Conservation (phyloP, 768 basidiomycete species). For the Pholiota microspora region DNA sequence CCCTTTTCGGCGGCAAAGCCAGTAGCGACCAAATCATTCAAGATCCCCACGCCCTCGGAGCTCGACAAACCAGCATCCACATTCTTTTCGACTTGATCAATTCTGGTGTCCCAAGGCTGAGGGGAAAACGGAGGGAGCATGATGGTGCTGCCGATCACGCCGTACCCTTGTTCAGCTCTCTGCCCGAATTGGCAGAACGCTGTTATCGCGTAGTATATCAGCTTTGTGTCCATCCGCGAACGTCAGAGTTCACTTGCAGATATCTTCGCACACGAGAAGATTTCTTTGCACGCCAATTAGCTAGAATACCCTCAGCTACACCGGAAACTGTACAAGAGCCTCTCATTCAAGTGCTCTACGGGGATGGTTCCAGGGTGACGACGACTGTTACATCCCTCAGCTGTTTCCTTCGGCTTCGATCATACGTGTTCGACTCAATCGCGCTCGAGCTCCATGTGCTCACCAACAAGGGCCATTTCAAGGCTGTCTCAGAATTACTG, state of each 20-base stretch:
- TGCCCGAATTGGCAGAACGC: slow-evolving; percentile 82
- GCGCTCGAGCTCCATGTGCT: slow-evolving; percentile 88
- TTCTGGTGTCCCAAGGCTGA: slow-evolving; percentile 62
- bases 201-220: slow-evolving; percentile 83
- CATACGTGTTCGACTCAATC: slow-evolving; percentile 80
- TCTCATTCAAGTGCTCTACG: slow-evolving; percentile 61
- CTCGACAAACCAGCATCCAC: slow-evolving; percentile 72
- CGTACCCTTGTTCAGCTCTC: slow-evolving; percentile 56
- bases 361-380: slow-evolving; percentile 65
- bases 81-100: slow-evolving; percentile 78
- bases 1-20: slow-evolving; percentile 71
- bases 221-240: slow-evolving; percentile 82
- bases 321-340: slow-evolving; percentile 50
- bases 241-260: slow-evolving; percentile 76
- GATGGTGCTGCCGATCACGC: slow-evolving; percentile 21
- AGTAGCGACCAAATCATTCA: slow-evolving; percentile 67
- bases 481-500: slow-evolving; percentile 70
- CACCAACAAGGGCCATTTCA: slow-evolving; percentile 73
- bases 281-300: slow-evolving; percentile 87
- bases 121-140: slow-evolving; percentile 40
- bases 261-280: slow-evolving; percentile 87
- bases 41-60: slow-evolving; percentile 74
- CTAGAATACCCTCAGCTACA: slow-evolving; percentile 64
- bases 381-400: slow-evolving; percentile 69
- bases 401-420: slow-evolving; percentile 79